Conservation (phyloP, 169 alveolate species). For the Plasmodium malariae region DNA sequence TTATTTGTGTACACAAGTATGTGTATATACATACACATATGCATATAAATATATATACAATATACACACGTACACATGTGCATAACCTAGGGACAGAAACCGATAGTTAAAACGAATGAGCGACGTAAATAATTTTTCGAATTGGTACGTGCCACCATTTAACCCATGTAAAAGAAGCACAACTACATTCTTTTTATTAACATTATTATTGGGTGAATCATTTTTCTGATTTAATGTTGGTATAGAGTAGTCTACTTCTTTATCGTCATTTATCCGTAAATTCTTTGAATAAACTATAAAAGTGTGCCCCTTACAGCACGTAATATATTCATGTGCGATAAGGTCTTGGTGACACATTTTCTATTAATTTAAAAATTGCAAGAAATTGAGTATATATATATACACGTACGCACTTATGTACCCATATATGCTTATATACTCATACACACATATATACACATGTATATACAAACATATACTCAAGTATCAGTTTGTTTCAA, state of each 20-base stretch:
- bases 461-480: background rate
- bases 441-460: background rate
- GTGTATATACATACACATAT: background rate
- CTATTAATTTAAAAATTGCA: conserved; percentile 1
- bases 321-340: conserved; percentile 37
- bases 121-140: conserved; percentile 33
- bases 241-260: conserved; percentile 19
- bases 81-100: conserved; percentile 67
- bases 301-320: conserved; percentile 41
- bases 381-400: background rate
- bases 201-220: background rate
- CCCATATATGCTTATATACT: background rate
- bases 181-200: conserved; percentile 20
- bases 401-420: background rate
- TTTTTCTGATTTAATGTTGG: background rate
- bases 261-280: conserved; percentile 7
- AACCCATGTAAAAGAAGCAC: conserved; percentile 65
- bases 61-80: background rate
- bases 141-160: conserved; percentile 60
- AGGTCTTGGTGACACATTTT: background rate
- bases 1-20: background rate
- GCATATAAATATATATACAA: background rate
- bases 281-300: conserved; percentile 52
- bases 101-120: conserved; percentile 16
- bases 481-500: too few relatives aligned